Evolutionary conservation across 116 monocot genomes (phyloP), one percentile per base, ranked within the genome.

Genomic region (Iris pallida): DNA sequence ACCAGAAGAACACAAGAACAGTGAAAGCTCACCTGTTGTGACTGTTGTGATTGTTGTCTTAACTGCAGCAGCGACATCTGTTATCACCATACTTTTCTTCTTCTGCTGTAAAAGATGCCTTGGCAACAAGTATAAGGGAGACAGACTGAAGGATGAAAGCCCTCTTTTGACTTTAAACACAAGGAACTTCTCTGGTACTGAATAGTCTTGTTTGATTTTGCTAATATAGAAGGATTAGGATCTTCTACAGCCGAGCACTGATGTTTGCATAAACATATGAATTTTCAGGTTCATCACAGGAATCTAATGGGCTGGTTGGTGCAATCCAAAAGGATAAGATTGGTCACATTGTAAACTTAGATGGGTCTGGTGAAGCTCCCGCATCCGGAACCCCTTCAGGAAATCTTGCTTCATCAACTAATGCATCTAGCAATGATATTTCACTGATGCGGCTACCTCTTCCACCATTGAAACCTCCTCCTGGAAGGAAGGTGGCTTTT

Each of bases 401-500:
- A 13, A 51, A 51, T 7, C 49, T 51, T 51, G 49, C 13, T 51
- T 9, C 49, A 51, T 51, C 49, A 51, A 9, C 4, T 51, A 51
- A 51, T 51, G 49, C 49, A 51, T 51, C 49, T 4, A 13, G 2
- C 13, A 51, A 9, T 51, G 49, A 0, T 51, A 9, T 51, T 61
- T 40, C 42, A 42, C 13, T 14, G 41, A 61, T 43, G 13, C 41
- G 42, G n/a, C 60, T 18, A 42, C 13, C 49, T 51, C 49, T 9
- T 51, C 49, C 13, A 13, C 49, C 49, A 51, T 61, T 61, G 42
- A 61, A 61, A 41, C 60, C 60, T 43, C 60, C 60, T 42, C 60
- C 60, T 42, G 60, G 60, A 61, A 61, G 60, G 60, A 61, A 41
- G 42, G 13, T 42, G 60, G 13, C 49, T 51, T 7, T 13, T 13